Percentiles rank a stretch among this genome's conserved stretches.
phyloP scores from a whole-genome alignment of 805 yeast genomes.

The Vanderwaltozyma yarrowii region DNA sequence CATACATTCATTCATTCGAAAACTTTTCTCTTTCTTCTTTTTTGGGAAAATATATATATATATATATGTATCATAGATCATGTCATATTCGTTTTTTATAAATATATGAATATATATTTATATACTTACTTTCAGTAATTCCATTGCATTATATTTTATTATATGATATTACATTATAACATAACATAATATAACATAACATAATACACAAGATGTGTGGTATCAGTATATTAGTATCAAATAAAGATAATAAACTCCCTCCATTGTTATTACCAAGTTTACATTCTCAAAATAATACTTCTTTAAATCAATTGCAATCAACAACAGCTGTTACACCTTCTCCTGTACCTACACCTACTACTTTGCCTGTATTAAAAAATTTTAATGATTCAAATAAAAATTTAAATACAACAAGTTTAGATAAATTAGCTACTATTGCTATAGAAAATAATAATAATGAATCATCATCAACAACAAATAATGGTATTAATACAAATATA shows the following conservation, averaged over 20 bases:
- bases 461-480: no score
- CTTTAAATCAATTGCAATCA: not conserved
- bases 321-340: not conserved
- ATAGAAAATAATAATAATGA: not conserved
- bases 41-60: no score
- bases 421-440: constrained; percentile 2
- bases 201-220: not conserved
- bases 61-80: no score
- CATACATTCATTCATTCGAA: no score
- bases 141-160: no score
- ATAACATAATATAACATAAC: not conserved
- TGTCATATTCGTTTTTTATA: no score
- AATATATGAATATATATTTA: no score
- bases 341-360: not conserved
- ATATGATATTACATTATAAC: no score
- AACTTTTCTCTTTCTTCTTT: no score
- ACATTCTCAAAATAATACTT: not conserved
- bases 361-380: no score
- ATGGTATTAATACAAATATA: not conserved
- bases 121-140: no score
- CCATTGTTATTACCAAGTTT: constrained; percentile 25
- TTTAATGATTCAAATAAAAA: no score
- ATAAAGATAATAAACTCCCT: constrained; percentile 20
- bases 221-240: constrained; percentile 20
- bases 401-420: not conserved